Conservation (phyloP, 306 rosid species). For the Casuarina cunninghamiana region DNA sequence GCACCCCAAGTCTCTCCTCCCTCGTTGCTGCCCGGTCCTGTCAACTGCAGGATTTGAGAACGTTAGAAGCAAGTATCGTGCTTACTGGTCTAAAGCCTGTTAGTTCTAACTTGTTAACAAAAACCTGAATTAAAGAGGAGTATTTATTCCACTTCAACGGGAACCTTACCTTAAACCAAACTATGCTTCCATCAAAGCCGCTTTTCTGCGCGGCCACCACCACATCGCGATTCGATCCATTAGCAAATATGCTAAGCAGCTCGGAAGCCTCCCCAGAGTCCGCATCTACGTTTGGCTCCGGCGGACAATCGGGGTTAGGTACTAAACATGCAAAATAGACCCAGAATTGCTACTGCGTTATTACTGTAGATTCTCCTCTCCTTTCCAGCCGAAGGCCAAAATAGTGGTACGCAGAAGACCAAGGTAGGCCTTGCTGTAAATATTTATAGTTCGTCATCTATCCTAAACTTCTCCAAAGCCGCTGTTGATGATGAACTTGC, state of each 20-base stretch:
- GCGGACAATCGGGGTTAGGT: conserved; percentile 48
- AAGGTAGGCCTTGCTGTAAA: too few species aligned
- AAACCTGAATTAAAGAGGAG: too few species aligned
- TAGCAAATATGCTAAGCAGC: conserved; percentile 30
- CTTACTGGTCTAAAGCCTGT: too few species aligned
- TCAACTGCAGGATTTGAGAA: conserved; percentile 20
- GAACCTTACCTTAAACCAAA: conserved; percentile 36
- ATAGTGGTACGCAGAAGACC: too few species aligned
- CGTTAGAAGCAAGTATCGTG: background rate
- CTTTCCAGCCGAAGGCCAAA: too few species aligned
- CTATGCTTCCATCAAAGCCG: conserved; percentile 39
- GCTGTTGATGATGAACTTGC: too few species aligned
- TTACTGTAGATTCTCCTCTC: too few species aligned
- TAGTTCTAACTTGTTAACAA: too few species aligned
- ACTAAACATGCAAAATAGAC: conserved; percentile 22
- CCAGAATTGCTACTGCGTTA: too few species aligned
- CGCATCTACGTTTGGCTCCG: conserved; percentile 40
- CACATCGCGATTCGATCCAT: conserved; percentile 17
- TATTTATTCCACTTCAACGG: background rate
- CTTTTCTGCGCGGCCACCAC: conserved; percentile 48
- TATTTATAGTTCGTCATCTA: too few species aligned
- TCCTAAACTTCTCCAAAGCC: too few species aligned
- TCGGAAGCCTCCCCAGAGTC: conserved; percentile 49
- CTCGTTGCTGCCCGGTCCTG: conserved; percentile 34
- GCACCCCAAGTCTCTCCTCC: conserved; percentile 48